Evolutionary conservation across 1,139 yeast species (phyloP).

Genomic region (Yamadazyma trypodendri): DNA sequence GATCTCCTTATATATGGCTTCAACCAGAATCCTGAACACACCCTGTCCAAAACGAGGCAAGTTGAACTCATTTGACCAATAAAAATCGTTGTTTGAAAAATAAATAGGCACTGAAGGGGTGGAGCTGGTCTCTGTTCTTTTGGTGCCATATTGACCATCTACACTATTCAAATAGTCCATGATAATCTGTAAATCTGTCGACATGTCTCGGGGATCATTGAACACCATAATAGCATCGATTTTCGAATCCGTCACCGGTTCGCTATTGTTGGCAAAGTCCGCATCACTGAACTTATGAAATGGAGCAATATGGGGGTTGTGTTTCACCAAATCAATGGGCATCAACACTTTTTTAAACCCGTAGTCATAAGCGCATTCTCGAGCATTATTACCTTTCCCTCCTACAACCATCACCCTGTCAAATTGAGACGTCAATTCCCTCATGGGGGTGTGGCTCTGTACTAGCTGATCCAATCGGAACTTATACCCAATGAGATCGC

Average conservation of each 20-base stretch:
- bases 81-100: constrained; percentile 83
- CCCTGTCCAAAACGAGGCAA: constrained; percentile 93
- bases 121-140: constrained; percentile 26
- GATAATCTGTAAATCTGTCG: constrained; percentile 78
- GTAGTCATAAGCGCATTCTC: constrained; percentile 71
- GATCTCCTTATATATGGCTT: constrained; percentile 58
- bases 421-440: constrained; percentile 51
- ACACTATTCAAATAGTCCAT: constrained; percentile 69
- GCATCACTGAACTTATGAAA: constrained; percentile 55
- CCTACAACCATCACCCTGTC: constrained; percentile 79
- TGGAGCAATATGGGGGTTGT: constrained; percentile 66
- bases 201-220: constrained; percentile 91
- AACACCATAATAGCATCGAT: constrained; percentile 83
- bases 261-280: constrained; percentile 50
- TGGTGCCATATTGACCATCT: constrained; percentile 66
- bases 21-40: constrained; percentile 68
- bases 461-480: constrained; percentile 68
- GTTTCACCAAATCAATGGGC: constrained; percentile 68
- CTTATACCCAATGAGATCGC: constrained; percentile 47
- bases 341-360: constrained; percentile 81
- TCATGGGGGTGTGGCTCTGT: constrained; percentile 91
- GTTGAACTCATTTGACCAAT: constrained; percentile 85
- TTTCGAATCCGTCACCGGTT: constrained; percentile 31
- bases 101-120: constrained; percentile 74
- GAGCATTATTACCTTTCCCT: constrained; percentile 67